Evolutionary conservation across 1,284 basidiomycete species (phyloP), one percentile per base, ranked within the genome.

Genomic region (Trichosporon sp.): DNA sequence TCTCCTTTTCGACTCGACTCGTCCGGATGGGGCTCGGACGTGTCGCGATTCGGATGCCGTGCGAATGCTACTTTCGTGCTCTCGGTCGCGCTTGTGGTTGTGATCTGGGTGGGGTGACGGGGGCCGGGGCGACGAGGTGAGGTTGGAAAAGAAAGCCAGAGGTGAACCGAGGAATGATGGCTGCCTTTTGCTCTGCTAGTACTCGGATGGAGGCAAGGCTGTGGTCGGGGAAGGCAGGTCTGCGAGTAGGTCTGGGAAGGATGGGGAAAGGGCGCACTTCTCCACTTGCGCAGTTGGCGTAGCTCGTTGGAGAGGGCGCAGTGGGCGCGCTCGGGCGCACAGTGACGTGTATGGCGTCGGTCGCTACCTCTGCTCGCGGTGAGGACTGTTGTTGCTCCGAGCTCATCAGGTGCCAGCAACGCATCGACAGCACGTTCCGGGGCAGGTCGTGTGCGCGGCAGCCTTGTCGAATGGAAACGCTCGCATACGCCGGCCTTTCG

Each of bases 271-370:
- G 51, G 51, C 51, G 51, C 51, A 54, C 1, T 8, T 48, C 19
- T 26, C 35, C 35, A 4, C 51, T 54, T 6, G 51, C 21, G 5
- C 7, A 54, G n/a, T 10, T 16, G 51, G 51, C 51, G 51, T 54
- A 54, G 12, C 38, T 40, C 8, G 38, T 10, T 37, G 38, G 8
- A 2, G 51, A 21, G 51, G 51, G 51, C 51, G 51, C 51, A 26
- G 19, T 16, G 51, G 51, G 51, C 51, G 19, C 51, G 51, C 51
- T 54, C 21, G 51, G 51, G 51, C 51, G 51, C 51, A 54, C 19
- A 21, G 51, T 54, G 51, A 54, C 51, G 51, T 54, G 51, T 16
- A 54, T 54, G 51, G 51, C 51, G 51, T 54, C 51, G 51, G 51
- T 54, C 51, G 21, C 19, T 8, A 26, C 19, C 51, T 54, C 4